Percentiles rank a stretch among this genome's conserved stretches.
phyloP scores from a whole-genome alignment of 1,139 yeast genomes.

The Lodderomyces parapsilosis region DNA sequence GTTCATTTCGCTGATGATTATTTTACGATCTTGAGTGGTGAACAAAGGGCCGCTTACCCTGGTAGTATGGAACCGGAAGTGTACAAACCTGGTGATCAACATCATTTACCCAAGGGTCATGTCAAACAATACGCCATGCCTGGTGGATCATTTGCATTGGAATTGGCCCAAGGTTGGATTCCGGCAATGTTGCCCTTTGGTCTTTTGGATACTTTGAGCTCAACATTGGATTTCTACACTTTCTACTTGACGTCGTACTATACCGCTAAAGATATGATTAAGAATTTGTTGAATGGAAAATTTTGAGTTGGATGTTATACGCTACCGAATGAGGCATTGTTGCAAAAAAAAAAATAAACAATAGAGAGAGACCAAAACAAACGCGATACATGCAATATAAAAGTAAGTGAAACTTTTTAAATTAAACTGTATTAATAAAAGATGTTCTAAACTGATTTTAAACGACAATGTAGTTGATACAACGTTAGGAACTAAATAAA shows the following conservation, averaged over 20 bases:
- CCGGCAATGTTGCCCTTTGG: slow-evolving; percentile 98
- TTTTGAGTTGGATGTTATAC: slow-evolving; percentile 45
- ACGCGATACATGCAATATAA: not conserved
- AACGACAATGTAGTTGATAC: not conserved
- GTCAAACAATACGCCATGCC: slow-evolving; percentile 88
- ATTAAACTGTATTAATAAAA: not conserved
- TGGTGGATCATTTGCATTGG: slow-evolving; percentile 79
- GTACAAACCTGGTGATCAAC: slow-evolving; percentile 79
- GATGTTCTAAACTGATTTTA: not conserved
- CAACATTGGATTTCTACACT: slow-evolving; percentile 77
- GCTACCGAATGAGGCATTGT: not conserved
- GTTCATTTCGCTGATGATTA: slow-evolving; percentile 96
- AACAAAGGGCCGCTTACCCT: slow-evolving; percentile 70
- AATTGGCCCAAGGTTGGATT: slow-evolving; percentile 98
- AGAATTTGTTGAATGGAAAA: slow-evolving; percentile 67
- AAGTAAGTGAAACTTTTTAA: not conserved
- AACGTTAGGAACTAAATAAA: not conserved
- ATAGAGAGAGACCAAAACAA: not conserved
- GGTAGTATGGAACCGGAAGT: slow-evolving; percentile 60
- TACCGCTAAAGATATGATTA: slow-evolving; percentile 76
- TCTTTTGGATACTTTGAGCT: slow-evolving; percentile 70
- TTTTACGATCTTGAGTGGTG: slow-evolving; percentile 83
- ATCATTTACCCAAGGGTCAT: slow-evolving; percentile 70
- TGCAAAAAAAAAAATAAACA: not conserved
- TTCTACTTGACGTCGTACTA: slow-evolving; percentile 65